phyloP scores from a whole-genome alignment of 305 asterid genomes.

The Stenogyne calaminthoides region DNA sequence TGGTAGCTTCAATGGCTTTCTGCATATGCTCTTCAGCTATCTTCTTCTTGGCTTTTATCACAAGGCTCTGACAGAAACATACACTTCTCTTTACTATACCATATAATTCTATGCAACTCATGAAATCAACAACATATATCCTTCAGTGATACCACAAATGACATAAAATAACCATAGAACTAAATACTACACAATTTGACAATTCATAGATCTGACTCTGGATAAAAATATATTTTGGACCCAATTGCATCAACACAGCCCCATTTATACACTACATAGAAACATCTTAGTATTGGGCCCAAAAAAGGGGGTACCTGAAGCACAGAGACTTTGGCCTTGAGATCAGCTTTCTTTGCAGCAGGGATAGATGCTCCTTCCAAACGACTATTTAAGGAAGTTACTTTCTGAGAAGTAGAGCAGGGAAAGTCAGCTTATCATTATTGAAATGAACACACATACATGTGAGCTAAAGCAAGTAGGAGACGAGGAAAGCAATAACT shows the following conservation, averaged over 20 bases:
- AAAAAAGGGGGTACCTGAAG: slow-evolving; percentile 67
- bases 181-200: background rate
- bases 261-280: slow-evolving; percentile 2
- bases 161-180: background rate
- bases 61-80: slow-evolving; percentile 61
- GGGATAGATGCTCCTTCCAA: slow-evolving; percentile 87
- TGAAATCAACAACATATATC: background rate
- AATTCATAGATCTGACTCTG: background rate
- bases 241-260: background rate
- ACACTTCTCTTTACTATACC: slow-evolving; percentile 12
- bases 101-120: background rate
- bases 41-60: slow-evolving; percentile 82
- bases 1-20: slow-evolving; percentile 70
- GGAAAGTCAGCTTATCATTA: slow-evolving; percentile 16
- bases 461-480: background rate
- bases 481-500: slow-evolving; percentile 10
- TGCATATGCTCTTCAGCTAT: slow-evolving; percentile 79
- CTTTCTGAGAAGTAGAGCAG: slow-evolving; percentile 64
- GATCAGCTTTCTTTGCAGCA: slow-evolving; percentile 80
- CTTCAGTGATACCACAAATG: background rate
- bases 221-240: background rate
- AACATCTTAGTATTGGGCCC: background rate
- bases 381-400: slow-evolving; percentile 75
- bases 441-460: background rate
- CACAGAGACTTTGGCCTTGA: slow-evolving; percentile 66